Evolutionary conservation across 306 rosid genomes (phyloP), one percentile per base, ranked within the genome.

Genomic region (Prunus armeniaca): DNA sequence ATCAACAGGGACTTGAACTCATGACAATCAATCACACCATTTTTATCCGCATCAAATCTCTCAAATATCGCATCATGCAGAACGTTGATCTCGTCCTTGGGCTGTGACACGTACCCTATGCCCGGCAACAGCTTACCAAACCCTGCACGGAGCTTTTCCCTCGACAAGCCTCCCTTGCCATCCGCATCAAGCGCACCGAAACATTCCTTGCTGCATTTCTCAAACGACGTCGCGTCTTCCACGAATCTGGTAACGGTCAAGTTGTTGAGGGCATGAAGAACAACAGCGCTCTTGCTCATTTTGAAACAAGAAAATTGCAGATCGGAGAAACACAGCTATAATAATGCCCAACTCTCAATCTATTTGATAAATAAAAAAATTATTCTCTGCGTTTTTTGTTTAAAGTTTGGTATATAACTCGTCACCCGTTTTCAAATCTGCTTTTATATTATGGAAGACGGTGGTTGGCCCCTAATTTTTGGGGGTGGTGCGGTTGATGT

Each of bases 1-100:
- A 28, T 79, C 78, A 89, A 78, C 4, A 88, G 77, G 1, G 73
- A 78, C 66, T 73, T 81, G 69, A 89, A 91, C 80, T 84, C 88
- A 0, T 57, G 43, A 5, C 34, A 7, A 72, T 84, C 89, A 5
- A 91, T 80, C 4, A 30, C 28, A 12, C 87, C 96, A 7, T 85
- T 87, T 1, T 11, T 13, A 67, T 91, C 89, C 74, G 80, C 78
- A 67, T 85, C 93, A 18, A 87, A 87, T 62, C 85, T 84, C 47
- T 80, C 76, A 24, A 88, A 85, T 5, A 88, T 79, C 7, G 10
- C 32, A 18, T 71, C 83, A 30, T 79, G 76, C 3, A 83, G 7
- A 3, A 11, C 22, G 0, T 71, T 78, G 24, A 74, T 24, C 72
- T 82, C 87, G 19, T 75, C 58, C 5, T 61, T 27, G 7, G 84